Evolutionary conservation across 1,284 basidiomycete species (phyloP).

Genomic region (Schizophyllum commune): DNA sequence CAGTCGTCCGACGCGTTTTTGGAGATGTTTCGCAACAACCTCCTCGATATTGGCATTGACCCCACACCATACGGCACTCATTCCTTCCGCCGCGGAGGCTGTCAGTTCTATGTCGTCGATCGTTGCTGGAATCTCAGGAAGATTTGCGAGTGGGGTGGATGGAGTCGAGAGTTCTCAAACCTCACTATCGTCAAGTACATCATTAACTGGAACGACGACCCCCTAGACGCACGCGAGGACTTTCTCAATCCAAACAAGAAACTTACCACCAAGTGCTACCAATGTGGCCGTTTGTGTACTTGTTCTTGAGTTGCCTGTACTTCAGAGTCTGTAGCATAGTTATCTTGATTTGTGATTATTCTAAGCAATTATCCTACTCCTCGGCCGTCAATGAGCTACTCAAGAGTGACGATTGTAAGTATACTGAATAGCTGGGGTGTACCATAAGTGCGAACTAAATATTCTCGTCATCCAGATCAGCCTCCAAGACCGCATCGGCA

Average conservation of each 20-base stretch:
- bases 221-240: constrained; percentile 9
- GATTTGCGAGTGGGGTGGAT: constrained; percentile 20
- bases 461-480: constrained; percentile 1
- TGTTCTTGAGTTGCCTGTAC: constrained; percentile 19
- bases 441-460: no score
- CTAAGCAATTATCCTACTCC: neutral
- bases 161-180: constrained; percentile 15
- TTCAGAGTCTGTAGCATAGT: constrained; percentile 1
- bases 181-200: constrained; percentile 17
- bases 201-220: constrained; percentile 15
- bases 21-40: constrained; percentile 18
- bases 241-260: constrained; percentile 14
- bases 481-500: neutral
- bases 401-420: neutral
- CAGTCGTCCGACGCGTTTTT: constrained; percentile 19
- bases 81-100: constrained; percentile 20
- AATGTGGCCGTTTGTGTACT: constrained; percentile 23
- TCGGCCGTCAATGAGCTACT: no score
- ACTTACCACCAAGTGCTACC: constrained; percentile 8
- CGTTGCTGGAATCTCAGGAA: constrained; percentile 12
- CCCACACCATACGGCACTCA: constrained; percentile 17
- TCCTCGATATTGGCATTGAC: constrained; percentile 17
- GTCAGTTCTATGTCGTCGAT: constrained; percentile 14
- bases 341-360: neutral
- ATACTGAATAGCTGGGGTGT: neutral